Percentiles rank a stretch among this genome's conserved stretches.
Conservation (phyloP, 176 grass and related monocot genomes). For the Oryza longistaminata region DNA sequence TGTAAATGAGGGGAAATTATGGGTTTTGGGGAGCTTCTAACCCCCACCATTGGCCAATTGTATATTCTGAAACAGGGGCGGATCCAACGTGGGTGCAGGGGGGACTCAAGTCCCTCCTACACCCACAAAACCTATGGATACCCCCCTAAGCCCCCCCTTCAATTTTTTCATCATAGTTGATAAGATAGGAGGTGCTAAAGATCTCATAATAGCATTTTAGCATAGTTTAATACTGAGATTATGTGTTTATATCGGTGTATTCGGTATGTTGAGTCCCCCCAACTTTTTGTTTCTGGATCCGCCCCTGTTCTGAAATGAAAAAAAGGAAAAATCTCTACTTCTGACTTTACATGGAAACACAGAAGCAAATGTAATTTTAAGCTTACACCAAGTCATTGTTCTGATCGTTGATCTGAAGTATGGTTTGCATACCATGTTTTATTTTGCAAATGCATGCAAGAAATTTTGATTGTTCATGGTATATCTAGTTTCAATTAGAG, state of each 20-base stretch:
- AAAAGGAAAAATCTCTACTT: not conserved
- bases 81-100: too few relatives aligned
- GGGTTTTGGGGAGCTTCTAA: not conserved
- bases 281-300: too few relatives aligned
- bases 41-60: not conserved
- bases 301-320: not conserved
- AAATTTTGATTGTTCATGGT: not conserved
- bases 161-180: too few relatives aligned
- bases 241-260: too few relatives aligned
- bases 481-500: too few relatives aligned
- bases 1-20: constrained; percentile 19
- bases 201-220: too few relatives aligned
- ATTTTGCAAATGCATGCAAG: not conserved
- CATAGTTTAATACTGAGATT: too few relatives aligned
- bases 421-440: not conserved
- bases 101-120: too few relatives aligned
- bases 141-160: too few relatives aligned
- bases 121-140: too few relatives aligned
- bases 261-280: too few relatives aligned
- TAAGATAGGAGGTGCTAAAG: too few relatives aligned
- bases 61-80: constrained; percentile 21
- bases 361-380: constrained; percentile 15
- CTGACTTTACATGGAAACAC: not conserved
- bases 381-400: not conserved
- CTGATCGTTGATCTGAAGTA: not conserved